Evolutionary conservation across 305 asterid genomes (phyloP).

Genomic region (Solanum hybrid): DNA sequence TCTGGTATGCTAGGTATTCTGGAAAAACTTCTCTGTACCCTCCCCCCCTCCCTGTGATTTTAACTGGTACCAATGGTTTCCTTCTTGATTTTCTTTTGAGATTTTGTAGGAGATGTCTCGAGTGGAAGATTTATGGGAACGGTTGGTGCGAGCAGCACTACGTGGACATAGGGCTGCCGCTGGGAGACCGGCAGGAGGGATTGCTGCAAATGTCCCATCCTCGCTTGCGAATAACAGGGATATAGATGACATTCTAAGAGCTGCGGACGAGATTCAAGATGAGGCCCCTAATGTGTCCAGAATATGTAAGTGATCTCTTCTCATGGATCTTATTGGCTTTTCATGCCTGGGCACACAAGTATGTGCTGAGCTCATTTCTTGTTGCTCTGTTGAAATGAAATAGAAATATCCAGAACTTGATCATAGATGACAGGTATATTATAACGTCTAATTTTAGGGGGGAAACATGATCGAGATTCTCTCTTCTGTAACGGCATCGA

Average conservation of each 20-base stretch:
- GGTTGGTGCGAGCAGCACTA: conserved; percentile 87
- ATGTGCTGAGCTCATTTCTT: background rate
- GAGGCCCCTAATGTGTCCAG: conserved; percentile 81
- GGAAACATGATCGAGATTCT: background rate
- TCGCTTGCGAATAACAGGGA: conserved; percentile 80
- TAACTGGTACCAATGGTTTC: background rate
- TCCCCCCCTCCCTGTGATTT: background rate
- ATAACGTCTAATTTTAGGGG: background rate
- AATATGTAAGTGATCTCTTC: conserved; percentile 46
- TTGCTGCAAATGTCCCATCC: conserved; percentile 86
- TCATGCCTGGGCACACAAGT: background rate
- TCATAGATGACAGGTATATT: background rate
- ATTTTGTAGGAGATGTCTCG: conserved; percentile 67
- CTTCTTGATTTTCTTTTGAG: background rate
- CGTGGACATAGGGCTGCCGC: conserved; percentile 51
- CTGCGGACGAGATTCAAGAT: conserved; percentile 95
- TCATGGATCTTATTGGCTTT: background rate
- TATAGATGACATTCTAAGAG: conserved; percentile 87
- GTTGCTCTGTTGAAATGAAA: background rate
- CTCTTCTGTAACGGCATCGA: background rate
- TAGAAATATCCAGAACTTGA: background rate
- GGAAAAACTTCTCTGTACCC: background rate
- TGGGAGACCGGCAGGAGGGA: conserved; percentile 56
- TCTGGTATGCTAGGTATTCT: background rate
- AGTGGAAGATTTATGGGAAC: conserved; percentile 89